Percentiles rank a stretch among this genome's conserved stretches.
Evolutionary conservation across 2,329 filamentous ascomycete species (phyloP).

Genomic region (Aspergillus cejpii): DNA sequence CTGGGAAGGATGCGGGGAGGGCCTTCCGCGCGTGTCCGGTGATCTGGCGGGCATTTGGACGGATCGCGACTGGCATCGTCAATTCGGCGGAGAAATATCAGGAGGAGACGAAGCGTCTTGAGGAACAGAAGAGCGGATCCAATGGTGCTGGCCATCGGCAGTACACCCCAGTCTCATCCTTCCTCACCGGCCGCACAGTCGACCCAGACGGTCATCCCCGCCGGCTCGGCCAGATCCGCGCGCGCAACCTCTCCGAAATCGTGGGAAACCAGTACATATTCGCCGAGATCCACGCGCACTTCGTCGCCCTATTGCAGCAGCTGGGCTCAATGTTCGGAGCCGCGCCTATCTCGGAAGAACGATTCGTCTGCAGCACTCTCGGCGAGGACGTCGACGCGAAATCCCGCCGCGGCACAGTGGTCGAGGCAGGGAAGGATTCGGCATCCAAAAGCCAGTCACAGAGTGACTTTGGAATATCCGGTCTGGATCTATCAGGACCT

Average conservation of each 20-base stretch:
- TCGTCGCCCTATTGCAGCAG: constrained; percentile 46
- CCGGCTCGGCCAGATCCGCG: constrained; percentile 48
- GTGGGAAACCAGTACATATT: constrained; percentile 55
- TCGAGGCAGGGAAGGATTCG: constrained; percentile 14
- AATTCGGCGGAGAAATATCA: constrained; percentile 41
- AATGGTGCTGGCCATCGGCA: constrained; percentile 32
- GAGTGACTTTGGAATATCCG: constrained; percentile 30
- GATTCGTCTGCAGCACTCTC: constrained; percentile 37
- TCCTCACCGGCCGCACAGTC: constrained; percentile 50
- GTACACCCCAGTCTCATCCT: constrained; percentile 53
- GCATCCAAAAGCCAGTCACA: constrained; percentile 15
- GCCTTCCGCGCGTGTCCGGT: constrained; percentile 44
- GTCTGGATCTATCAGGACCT: constrained; percentile 31
- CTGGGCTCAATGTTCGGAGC: constrained; percentile 44
- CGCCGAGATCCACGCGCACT: constrained; percentile 50
- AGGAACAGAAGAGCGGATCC: constrained; percentile 30
- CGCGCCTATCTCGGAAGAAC: constrained; percentile 38
- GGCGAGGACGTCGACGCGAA: constrained; percentile 23
- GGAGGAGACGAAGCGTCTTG: constrained; percentile 40
- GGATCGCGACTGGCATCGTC: constrained; percentile 49
- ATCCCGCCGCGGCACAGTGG: constrained; percentile 21
- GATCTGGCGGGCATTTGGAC: constrained; percentile 50
- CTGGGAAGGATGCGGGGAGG: constrained; percentile 46
- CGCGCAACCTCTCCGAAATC: constrained; percentile 53
- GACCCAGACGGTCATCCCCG: constrained; percentile 52